Percentiles rank a stretch among this genome's conserved stretches.
Evolutionary conservation across 768 basidiomycete species (phyloP).

Genomic region (Russula lepida): DNA sequence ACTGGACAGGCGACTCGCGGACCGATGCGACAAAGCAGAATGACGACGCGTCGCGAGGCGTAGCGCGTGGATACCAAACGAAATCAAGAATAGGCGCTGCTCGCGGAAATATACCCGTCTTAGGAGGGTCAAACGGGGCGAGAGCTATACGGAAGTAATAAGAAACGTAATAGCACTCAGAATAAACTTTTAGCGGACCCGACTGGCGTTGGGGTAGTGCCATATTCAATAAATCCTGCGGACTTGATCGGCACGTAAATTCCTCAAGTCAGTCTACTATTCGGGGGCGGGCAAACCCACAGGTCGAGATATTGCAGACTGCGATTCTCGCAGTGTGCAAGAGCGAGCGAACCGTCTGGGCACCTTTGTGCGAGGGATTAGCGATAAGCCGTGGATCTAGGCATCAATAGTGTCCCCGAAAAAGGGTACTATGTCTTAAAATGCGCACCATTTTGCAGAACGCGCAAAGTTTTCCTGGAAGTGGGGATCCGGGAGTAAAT

Average conservation of each 20-base stretch:
- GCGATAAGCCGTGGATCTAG: background rate
- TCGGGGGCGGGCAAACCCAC: slow-evolving; percentile 32
- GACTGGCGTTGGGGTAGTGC: slow-evolving; percentile 3
- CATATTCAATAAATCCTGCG: background rate
- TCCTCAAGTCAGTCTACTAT: background rate
- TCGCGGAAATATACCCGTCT: slow-evolving; percentile 33
- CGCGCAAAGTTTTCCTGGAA: slow-evolving; percentile 21
- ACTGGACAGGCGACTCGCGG: slow-evolving; percentile 75
- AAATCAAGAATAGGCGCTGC: slow-evolving; percentile 70
- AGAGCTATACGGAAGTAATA: background rate
- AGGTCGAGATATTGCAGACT: slow-evolving; percentile 46
- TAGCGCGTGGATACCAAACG: slow-evolving; percentile 79
- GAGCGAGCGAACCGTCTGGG: slow-evolving; percentile 59
- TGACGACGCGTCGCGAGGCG: slow-evolving; percentile 43
- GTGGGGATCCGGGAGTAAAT: slow-evolving; percentile 5
- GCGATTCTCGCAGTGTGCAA: slow-evolving; percentile 67
- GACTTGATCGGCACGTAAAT: background rate
- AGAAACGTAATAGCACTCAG: background rate
- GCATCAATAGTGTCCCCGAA: background rate
- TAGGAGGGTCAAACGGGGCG: slow-evolving; percentile 4
- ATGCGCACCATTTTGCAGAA: slow-evolving; percentile 19
- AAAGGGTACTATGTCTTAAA: background rate
- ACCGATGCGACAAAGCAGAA: slow-evolving; percentile 83
- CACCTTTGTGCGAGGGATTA: slow-evolving; percentile 41
- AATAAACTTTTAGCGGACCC: background rate